Evolutionary conservation across 306 rosid genomes (phyloP).

Genomic region (Vicia faba): DNA sequence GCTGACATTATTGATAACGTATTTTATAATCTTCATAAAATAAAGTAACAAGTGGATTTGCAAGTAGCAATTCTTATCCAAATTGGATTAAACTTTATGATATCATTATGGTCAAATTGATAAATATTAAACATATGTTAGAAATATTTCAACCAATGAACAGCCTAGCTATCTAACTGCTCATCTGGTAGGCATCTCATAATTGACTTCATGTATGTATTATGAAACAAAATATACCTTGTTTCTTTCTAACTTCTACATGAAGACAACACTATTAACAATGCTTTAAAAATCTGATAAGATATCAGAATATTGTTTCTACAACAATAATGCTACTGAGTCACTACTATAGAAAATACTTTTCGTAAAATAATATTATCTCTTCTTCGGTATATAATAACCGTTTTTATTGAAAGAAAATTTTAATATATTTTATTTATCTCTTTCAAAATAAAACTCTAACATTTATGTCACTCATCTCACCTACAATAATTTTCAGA

Average conservation of each 20-base stretch:
- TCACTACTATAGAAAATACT: too few relatives aligned
- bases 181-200: constrained; percentile 5
- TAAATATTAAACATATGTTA: not conserved
- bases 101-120: constrained; percentile 16
- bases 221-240: too few relatives aligned
- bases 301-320: too few relatives aligned
- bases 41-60: constrained; percentile 7
- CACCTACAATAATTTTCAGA: too few relatives aligned
- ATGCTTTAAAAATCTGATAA: not conserved
- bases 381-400: too few relatives aligned
- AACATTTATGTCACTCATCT: too few relatives aligned
- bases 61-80: constrained; percentile 19
- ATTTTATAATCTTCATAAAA: constrained; percentile 5
- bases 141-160: not conserved
- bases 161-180: not conserved
- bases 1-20: constrained; percentile 6
- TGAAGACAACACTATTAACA: not conserved
- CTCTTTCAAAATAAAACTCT: too few relatives aligned
- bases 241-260: not conserved
- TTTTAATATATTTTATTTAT: too few relatives aligned
- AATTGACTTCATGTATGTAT: constrained; percentile 9
- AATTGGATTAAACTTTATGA: not conserved
- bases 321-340: constrained; percentile 7
- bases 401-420: too few relatives aligned
- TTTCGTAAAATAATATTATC: too few relatives aligned